Conservation (phyloP, 106 monocot species). For the Dendrobium nobile region DNA sequence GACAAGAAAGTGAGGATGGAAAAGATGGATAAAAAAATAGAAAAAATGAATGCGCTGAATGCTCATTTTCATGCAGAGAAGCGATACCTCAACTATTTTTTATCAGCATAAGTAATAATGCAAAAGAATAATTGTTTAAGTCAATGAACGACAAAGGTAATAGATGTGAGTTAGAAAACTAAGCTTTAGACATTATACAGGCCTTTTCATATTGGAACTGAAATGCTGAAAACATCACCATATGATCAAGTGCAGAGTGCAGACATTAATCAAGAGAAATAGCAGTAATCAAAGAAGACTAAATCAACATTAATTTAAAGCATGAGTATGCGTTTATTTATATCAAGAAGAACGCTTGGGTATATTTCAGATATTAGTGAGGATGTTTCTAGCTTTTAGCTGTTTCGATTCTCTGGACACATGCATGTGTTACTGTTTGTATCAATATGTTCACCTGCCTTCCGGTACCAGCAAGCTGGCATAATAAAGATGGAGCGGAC, state of each 20-base stretch:
- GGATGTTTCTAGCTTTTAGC: background rate
- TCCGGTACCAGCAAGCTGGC: background rate
- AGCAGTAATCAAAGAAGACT: background rate
- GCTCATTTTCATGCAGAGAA: background rate
- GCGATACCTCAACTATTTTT: background rate
- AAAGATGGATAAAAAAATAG: background rate
- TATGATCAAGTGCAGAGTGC: background rate
- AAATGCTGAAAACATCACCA: background rate
- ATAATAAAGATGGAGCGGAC: background rate
- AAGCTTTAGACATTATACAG: background rate
- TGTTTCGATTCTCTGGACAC: background rate
- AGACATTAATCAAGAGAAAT: background rate
- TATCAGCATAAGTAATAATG: background rate
- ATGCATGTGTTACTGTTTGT: background rate
- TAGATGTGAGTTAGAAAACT: background rate
- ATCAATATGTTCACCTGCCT: background rate
- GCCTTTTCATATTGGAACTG: background rate
- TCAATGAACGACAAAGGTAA: too few species aligned
- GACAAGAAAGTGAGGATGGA: background rate
- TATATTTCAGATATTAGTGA: background rate
- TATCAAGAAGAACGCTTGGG: background rate
- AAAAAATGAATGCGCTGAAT: background rate
- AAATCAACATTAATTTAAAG: background rate
- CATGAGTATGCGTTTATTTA: background rate
- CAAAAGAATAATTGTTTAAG: background rate